Base-by-base conservation (phyloP, 371 early-diverging fungal genomes). In the Mucor circinelloides region DNA sequence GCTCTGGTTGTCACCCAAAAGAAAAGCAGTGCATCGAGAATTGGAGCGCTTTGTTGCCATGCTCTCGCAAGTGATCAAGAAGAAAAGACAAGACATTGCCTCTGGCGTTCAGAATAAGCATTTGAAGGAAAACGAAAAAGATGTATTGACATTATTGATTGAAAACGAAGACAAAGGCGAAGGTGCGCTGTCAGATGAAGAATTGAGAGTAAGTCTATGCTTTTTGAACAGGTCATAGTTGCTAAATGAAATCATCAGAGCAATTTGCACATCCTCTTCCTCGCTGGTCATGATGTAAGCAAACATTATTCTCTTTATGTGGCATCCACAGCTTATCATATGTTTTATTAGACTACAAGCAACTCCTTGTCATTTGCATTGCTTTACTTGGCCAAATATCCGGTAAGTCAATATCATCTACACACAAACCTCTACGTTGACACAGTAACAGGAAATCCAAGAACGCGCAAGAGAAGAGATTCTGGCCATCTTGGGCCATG, bases 371-470 rank as follows among this genome's bases (percentile, higher is more conserved):
- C 67, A 0, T 73, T 67, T 59, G 55, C 60, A 10, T 54, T 74
- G 6, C 64, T 66, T 46, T 30, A 64, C 30, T 62, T 76, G 13
- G 76, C 72, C 28, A 58, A 46, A 13, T 3, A 71, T 38, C 63
- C 58, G 12, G 66, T 84, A 27, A 71, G 82, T 55, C 79, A 86
- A 66, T 69, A 79, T 48, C 1, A 6, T 3, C 6, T 19, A n/a
- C n/a, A 31, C 32, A 19, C n/a, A 55, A 17, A 19, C 1, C 0
- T 10, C 0, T 32, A 17, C 25, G 1, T 8, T 27, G 38, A 12
- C 3, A 36, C 3, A 28, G 5, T 17, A 25, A 21, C 6, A 81
- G 77, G 70, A 67, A 6, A 27, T 69, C 0, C 73, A 73, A 66
- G 40, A 69, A 56, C 62, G 48, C 19, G 63, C 65, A 32, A 64